These are phyloP conservation scores for Vigna angularis DNA, from an alignment of 306 rosid genomes.

Conservation along the genomic window DNA sequence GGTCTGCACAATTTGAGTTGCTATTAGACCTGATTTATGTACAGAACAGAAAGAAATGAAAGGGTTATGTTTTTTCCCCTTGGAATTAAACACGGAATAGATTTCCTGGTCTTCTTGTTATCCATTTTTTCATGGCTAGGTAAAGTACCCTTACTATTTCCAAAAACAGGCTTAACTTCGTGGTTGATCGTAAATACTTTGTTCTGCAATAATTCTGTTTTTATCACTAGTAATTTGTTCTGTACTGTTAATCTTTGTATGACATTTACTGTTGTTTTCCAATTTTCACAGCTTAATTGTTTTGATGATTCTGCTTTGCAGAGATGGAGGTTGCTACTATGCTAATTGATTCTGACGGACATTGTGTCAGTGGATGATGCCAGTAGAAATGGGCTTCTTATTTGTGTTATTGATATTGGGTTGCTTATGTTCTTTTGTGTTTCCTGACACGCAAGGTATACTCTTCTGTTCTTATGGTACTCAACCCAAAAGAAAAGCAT, in stretches of 20 bases:
- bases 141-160: not conserved
- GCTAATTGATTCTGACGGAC: conserved; percentile 43
- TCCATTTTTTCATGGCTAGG: not conserved
- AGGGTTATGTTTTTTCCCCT: not conserved
- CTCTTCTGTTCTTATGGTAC: not conserved
- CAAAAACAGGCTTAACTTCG: not conserved
- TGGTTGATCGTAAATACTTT: conserved; percentile 17
- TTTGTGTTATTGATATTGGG: conserved; percentile 57
- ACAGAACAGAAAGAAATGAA: not conserved
- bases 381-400: conserved; percentile 65
- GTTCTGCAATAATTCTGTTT: not conserved
- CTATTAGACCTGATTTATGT: not conserved
- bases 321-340: conserved; percentile 47
- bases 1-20: conserved; percentile 8
- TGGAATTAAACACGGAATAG: not conserved
- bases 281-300: conserved; percentile 34
- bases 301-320: conserved; percentile 55
- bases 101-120: not conserved
- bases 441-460: conserved; percentile 84
- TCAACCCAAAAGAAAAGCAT: conserved; percentile 12
- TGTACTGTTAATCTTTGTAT: conserved; percentile 37
- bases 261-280: conserved; percentile 20
- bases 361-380: conserved; percentile 47
- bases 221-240: conserved; percentile 6
- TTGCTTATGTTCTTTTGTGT: conserved; percentile 65